Evolutionary conservation across 306 rosid species (phyloP), one percentile per base, ranked within the genome.

Genomic region (Sophora flavescens): DNA sequence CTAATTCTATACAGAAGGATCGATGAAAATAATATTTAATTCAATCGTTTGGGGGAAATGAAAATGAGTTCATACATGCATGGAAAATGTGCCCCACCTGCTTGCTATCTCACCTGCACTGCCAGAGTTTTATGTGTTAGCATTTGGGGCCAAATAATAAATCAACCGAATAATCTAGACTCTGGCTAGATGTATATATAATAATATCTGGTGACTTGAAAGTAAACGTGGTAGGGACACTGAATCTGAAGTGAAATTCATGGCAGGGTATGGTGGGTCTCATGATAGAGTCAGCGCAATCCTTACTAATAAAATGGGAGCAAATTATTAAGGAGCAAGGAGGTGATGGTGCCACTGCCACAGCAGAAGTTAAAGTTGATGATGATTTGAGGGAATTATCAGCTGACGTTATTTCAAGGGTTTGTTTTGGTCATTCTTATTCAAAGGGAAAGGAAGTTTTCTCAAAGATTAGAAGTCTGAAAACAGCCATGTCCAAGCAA

Each of bases 321-420:
- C 75, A 79, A 6, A 2, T 61, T 22, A 67, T 95, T 47, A 91
- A 84, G 62, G 83, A 15, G 0, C 80, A 82, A 63, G 90, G 85
- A 15, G 80, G 72, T 28, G 69, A 1, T 12, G 81, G 74, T 28
- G 68, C 2, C 30, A n/a, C 9, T 11, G 45, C 8, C 57, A 39
- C 44, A 61, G 91, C 88, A 12, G 96, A 92, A 74, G 83, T 95
- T 59, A 77, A 80, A 65, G 97, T 95, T 11, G 96, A 89, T 70
- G 89, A 53, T 50, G 93, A 89, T 74, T 69, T 95, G 75, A 88
- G 92, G 36, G 78, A 72, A 22, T 72, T 89, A 51, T 91, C 99
- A 6, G 97, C 96, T 28, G 97, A 95, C 22, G 99, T 92, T 26
- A 95, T 95, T 66, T 88, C 99, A 51, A 89, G 93, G 85, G 91